Evolutionary conservation across 1,139 yeast genomes (phyloP), one percentile per base, ranked within the genome.

Genomic region (Protomyces lactucae-debilis): DNA sequence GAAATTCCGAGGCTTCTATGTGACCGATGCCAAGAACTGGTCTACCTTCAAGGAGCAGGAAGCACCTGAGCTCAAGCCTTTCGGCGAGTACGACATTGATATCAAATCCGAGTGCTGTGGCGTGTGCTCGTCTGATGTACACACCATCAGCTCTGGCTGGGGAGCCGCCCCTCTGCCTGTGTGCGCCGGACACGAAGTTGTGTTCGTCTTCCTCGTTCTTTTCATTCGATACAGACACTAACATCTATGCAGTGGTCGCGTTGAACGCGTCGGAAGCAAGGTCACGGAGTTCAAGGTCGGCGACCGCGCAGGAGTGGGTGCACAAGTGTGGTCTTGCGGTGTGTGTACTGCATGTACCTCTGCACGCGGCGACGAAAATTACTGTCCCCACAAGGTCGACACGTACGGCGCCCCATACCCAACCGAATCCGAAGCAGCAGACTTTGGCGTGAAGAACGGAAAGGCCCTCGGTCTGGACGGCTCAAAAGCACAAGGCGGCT

Each of bases 251-350:
- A 28, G 32, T 28, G 89, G 88, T 52, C 75, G 77, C 36, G 87
- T 83, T 40, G 75, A 81, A 68, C 77, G 78, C 28, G 76, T 83
- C 48, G 88, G 88, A 60, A 73, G 76, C 14, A 72, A 77, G 28
- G 87, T 83, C 36, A 66, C 57, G 46, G 60, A 59, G 32, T 55
- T 69, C 66, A 76, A 76, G 48, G 71, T 81, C 40, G 88, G 88
- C 57, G 84, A 85, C 68, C 75, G 84, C 64, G 88, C 83, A 48
- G 89, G 88, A 57, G 79, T 83, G 40, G 88, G 89, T 67, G 86
- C 88, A 51, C 78, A 78, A 64, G 73, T 79, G 46, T 76, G 75
- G 65, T 74, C 83, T 14, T 85, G 88, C 75, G 67, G 73, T 21
- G 69, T 75, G 36, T 85, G 89, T 74, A 69, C 72, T 56, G 73